A percentile compares a stretch with the other conserved stretches of the same genome.
Evolutionary conservation across 2,329 filamentous ascomycete species (phyloP).

Genomic region (Colletotrichum higginsianum): DNA sequence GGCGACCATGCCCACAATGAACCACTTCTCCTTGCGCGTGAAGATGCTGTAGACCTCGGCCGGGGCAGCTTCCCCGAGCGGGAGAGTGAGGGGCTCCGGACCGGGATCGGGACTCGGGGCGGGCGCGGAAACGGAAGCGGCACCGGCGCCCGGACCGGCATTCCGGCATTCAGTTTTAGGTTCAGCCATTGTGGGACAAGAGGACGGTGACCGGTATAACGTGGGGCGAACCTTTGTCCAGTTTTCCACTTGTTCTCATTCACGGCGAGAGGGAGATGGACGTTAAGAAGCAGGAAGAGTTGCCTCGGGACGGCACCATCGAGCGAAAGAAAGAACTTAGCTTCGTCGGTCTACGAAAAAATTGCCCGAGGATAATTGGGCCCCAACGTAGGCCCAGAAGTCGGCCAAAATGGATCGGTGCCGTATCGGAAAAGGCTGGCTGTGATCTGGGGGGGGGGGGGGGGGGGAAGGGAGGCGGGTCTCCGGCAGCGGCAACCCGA

Average conservation of each 20-base stretch:
- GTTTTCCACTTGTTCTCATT: background rate
- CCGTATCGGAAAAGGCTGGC: slow-evolving; percentile 20
- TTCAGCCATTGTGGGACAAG: slow-evolving; percentile 17
- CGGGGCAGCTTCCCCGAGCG: slow-evolving; percentile 6
- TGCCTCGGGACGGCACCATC: no score
- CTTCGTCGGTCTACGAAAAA: slow-evolving; percentile 20
- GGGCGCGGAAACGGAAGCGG: background rate
- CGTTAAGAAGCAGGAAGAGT: background rate
- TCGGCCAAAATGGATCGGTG: slow-evolving; percentile 21
- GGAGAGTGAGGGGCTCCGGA: slow-evolving; percentile 29
- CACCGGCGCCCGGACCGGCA: slow-evolving; percentile 1
- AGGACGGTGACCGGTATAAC: background rate
- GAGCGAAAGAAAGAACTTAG: background rate
- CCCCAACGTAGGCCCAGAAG: background rate
- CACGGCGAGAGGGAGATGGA: background rate
- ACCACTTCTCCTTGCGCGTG: slow-evolving; percentile 47
- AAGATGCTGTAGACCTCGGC: slow-evolving; percentile 46
- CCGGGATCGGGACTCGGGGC: background rate
- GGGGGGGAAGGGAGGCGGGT: background rate
- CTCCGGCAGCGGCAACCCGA: slow-evolving; percentile 23
- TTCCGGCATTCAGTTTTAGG: slow-evolving; percentile 15
- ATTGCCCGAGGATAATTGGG: slow-evolving; percentile 27
- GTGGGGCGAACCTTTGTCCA: background rate
- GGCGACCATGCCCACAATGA: slow-evolving; percentile 47
- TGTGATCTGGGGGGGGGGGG: background rate